phyloP scores from a whole-genome alignment of 2,329 filamentous ascomycete genomes.

The Bimuria novae-zelandiae region DNA sequence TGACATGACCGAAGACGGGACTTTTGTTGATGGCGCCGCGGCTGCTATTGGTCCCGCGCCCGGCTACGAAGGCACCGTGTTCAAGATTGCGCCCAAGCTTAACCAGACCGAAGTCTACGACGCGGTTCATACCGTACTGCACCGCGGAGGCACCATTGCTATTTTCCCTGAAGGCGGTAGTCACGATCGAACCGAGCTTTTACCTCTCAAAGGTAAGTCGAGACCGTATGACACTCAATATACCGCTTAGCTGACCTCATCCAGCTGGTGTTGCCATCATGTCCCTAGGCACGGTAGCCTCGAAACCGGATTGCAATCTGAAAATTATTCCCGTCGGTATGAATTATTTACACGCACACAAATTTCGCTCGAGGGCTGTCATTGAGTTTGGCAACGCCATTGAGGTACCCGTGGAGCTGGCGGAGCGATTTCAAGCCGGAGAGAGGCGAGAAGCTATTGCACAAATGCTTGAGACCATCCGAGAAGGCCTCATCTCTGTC shows the following conservation, averaged over 20 bases:
- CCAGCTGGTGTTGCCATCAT: conserved; percentile 93
- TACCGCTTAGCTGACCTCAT: conserved; percentile 19
- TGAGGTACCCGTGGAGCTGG: conserved; percentile 79
- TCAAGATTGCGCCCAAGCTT: conserved; percentile 88
- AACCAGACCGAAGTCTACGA: conserved; percentile 94
- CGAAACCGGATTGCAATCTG: conserved; percentile 82
- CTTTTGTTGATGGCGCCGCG: conserved; percentile 60
- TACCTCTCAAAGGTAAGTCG: conserved; percentile 72
- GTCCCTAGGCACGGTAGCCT: conserved; percentile 87
- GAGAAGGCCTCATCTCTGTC: conserved; percentile 81
- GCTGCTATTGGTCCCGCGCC: conserved; percentile 59
- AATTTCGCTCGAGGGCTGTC: conserved; percentile 93
- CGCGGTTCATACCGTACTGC: conserved; percentile 83
- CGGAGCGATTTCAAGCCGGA: conserved; percentile 79
- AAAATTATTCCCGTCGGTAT: conserved; percentile 97
- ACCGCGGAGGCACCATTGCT: conserved; percentile 84
- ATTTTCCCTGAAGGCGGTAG: conserved; percentile 98
- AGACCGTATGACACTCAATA: background rate
- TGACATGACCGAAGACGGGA: conserved; percentile 70
- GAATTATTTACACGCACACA: conserved; percentile 99
- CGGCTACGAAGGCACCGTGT: conserved; percentile 75
- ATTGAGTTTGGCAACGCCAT: conserved; percentile 93
- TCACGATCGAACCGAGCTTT: conserved; percentile 87
- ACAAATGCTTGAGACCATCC: conserved; percentile 81
- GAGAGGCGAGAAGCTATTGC: conserved; percentile 81